Evolutionary conservation across 2,329 filamentous ascomycete species (phyloP), one percentile per base, ranked within the genome.

Genomic region (Nemania abortiva): DNA sequence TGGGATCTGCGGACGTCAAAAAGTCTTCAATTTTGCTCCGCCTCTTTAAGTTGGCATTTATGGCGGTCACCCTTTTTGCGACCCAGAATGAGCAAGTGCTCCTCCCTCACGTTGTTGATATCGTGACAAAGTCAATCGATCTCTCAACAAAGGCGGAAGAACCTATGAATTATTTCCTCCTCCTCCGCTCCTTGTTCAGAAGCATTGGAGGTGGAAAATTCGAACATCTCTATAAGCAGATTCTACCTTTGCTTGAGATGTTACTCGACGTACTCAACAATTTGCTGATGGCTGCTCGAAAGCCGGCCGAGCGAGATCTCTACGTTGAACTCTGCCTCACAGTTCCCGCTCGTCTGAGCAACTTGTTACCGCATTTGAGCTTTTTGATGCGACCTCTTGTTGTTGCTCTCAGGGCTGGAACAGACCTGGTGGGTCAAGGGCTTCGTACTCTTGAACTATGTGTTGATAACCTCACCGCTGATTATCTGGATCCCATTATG

Each of bases 401-500:
- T n/a, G 95, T 99, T 68, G 96, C 96, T 9, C 83, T 99, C 60
- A 89, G 95, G 65, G 94, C 95, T 20, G 95, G 95, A 15, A 95
- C 93, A 1, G 96, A 99, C 73, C 87, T 99, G 47, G 95, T 99
- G 20, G 95, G 95, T 0, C 97, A 99, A 80, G 96, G 96, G 0
- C 85, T 99, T 6, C 87, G 97, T 31, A 99, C 96, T 0, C 84
- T 99, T 5, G 96, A 99, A 77, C 88, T 99, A 1, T 99, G 96
- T 76, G 96, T 99, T 20, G 96, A 99, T 72, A 99, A 99, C 75
- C 87, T 99, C 0, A 99, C 97, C 0, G 95, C 96, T 0, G 96
- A 99, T 77, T 99, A 99, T 77, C 84, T 99, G 15, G 96, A 99
- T 75, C 97, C 96, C 0, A 98, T 99, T 76, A 99, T 99, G 95